These are phyloP conservation scores for Alternaria ethzedia DNA, from an alignment of 2,329 filamentous ascomycete species.

Conservation along the genomic window DNA sequence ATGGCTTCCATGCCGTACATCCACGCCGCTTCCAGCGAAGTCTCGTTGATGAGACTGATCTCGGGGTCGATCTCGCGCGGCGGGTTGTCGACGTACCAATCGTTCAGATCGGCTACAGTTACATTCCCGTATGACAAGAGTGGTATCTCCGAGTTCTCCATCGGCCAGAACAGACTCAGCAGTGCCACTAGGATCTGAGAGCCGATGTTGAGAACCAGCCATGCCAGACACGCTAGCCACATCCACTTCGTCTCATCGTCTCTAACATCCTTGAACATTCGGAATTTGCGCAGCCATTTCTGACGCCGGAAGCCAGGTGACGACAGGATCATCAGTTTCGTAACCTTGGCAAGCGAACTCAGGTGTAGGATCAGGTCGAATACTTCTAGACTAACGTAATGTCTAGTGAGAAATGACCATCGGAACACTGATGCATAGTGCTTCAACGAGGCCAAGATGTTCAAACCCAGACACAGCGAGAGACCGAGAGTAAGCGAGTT, in stretches of 20 bases:
- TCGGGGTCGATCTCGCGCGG: neutral
- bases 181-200: constrained; percentile 44
- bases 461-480: constrained; percentile 44
- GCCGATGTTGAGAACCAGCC: constrained; percentile 42
- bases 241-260: constrained; percentile 42
- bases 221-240: constrained; percentile 41
- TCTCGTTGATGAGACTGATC: constrained; percentile 9
- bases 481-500: constrained; percentile 43
- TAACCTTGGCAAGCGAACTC: constrained; percentile 39
- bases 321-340: constrained; percentile 44
- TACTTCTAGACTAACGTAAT: constrained; percentile 41
- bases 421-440: constrained; percentile 42
- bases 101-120: constrained; percentile 30
- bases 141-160: constrained; percentile 36
- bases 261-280: constrained; percentile 39
- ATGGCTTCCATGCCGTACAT: constrained; percentile 38
- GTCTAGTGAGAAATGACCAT: constrained; percentile 42
- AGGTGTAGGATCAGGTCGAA: constrained; percentile 46
- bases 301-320: constrained; percentile 35
- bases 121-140: constrained; percentile 39
- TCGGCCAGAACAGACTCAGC: constrained; percentile 44
- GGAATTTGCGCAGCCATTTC: constrained; percentile 30
- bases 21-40: constrained; percentile 35
- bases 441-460: constrained; percentile 42
- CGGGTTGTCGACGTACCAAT: constrained; percentile 24